Evolutionary conservation across 495 filamentous ascomycete genomes (phyloP), one percentile per base, ranked within the genome.

Genomic region (Penicillium mononematosum): DNA sequence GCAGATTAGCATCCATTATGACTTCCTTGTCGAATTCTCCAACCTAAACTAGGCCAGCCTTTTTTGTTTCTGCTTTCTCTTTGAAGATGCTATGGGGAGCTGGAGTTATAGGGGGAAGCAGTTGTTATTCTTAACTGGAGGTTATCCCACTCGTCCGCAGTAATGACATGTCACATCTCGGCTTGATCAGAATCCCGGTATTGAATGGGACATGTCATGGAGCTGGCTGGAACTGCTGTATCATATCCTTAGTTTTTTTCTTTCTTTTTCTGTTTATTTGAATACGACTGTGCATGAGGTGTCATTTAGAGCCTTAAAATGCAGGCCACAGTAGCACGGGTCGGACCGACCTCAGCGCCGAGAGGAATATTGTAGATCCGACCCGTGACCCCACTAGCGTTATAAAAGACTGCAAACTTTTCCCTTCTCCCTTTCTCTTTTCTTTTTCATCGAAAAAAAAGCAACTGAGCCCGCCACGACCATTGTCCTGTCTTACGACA

Each of bases 401-500:
- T 68, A 67, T 62, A 75, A 74, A 68, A 73, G 50, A 2, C 32
- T 17, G 22, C 14, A 12, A 68, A 68, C 53, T 62, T 62, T 65
- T 63, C 53, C 29, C 60, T 27, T 53, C 34, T 61, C 60, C 55
- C 64, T 63, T 66, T 68, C 66, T 50, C 65, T 73, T 82, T 68
- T 74, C 69, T 72, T 76, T 65, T 69, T 74, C 72, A 78, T 75
- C 71, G 50, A 53, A 47, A 75, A 75, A 85, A 85, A 84, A 81
- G 75, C 65, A 81, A 82, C 81, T 74, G 81, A 82, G 68, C 80
- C 78, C 77, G 82, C 81, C 82, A 85, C 82, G 82, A 85, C 82
- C 82, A 70, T 80, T 79, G 81, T 77, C 71, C 74, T 75, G 79
- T 73, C 71, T 71, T 60, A 56, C 31, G 58, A 62, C 58, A 38